Evolutionary conservation across 495 filamentous ascomycete species (phyloP).

Genomic region (Viridothelium virens): DNA sequence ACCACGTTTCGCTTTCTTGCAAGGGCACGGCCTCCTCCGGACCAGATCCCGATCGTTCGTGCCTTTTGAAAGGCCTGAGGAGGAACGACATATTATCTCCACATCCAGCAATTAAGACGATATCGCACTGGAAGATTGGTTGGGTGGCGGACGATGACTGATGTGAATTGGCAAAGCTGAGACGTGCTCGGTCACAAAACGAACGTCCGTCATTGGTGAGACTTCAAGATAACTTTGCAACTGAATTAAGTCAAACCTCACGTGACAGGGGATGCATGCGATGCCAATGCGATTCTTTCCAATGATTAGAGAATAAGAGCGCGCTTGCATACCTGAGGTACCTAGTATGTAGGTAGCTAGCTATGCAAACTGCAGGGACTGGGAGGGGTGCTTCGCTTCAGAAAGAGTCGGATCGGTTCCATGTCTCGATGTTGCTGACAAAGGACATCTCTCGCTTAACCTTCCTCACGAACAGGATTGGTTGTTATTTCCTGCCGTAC

Average conservation of each 20-base stretch:
- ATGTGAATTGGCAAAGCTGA: neutral
- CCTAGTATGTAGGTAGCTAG: no score
- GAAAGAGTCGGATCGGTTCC: no score
- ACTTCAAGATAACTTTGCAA: no score
- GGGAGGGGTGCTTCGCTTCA: no score
- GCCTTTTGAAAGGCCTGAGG: neutral
- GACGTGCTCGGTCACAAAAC: conserved; percentile 4
- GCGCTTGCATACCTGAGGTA: no score
- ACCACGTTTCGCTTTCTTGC: conserved; percentile 1
- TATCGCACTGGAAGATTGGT: neutral
- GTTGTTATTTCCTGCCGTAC: neutral
- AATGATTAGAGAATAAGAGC: no score
- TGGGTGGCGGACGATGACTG: neutral
- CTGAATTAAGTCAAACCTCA: no score
- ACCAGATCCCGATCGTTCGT: neutral
- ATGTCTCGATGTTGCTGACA: no score
- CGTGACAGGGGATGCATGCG: no score
- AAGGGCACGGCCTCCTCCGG: neutral
- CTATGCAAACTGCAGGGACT: no score
- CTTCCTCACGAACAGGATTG: neutral
- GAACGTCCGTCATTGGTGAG: neutral
- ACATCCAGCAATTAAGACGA: neutral
- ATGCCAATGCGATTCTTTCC: no score
- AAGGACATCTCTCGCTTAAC: neutral
- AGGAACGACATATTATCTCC: conserved; percentile 3